Base-by-base conservation (phyloP, 306 rosid species). In the Fagus sylvatica region DNA sequence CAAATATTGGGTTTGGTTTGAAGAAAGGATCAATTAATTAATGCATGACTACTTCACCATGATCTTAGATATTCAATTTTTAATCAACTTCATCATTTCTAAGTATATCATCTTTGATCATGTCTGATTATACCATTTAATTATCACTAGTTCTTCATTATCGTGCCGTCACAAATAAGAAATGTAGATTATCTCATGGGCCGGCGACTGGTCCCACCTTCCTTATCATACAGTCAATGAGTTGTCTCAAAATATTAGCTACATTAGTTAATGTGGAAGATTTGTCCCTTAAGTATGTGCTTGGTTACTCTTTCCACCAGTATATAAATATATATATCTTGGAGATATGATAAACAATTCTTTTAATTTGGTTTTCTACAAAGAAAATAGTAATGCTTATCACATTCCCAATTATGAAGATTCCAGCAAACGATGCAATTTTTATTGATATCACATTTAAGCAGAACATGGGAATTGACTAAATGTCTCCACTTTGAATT, bases 161-260 rank as follows among this genome's bases (percentile, higher is more conserved):
- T 78, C 85, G 75, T 80, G 85, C 87, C 89, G 87, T 80, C 85
- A 57, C 75, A 80, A 76, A 22, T 74, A 86, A 86, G 78, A 83
- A 74, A 78, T 74, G 74, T 51, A 7, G 65, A 53, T 86, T 59
- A 86, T 77, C 84, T 81, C 72, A 76, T 67, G 83, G 90, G 90
- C 75, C 87, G 89, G 89, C 76, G 76, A 70, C 60, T 19, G 74
- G 80, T 76, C 17, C 87, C 83, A 77, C 74, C 73, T 71, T 42
- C 80, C 71, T 59, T 22, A 12, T 77, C 54, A 76, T 34, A n/a
- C 65, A 28, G 74, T 53, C 66, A 54, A 55, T 65, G 49, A 9
- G 5, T 12, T 53, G 34, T 74, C 33, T 28, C 40, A 16, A 46
- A 46, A 7, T 71, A 53, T 36, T 34, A 6, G 28, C 28, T 8